Percentiles rank a stretch among this genome's conserved stretches.
Evolutionary conservation across 176 grass and related monocot genomes (phyloP).

Genomic region (Thalia dealbata): DNA sequence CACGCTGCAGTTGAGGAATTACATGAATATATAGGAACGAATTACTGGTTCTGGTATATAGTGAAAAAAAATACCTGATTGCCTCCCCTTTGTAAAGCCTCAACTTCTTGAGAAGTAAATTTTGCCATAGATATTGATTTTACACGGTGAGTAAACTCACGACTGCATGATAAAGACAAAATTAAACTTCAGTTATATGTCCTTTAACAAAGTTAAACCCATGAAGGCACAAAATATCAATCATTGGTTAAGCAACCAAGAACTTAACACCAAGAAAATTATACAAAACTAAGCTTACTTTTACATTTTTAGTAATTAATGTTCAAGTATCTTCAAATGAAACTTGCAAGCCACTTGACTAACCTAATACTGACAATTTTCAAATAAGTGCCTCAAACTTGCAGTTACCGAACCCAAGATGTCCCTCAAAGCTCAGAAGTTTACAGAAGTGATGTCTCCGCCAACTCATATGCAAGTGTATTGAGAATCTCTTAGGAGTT

Average conservation of each 20-base stretch:
- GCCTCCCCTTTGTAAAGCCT: slow-evolving; percentile 72
- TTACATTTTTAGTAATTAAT: neutral
- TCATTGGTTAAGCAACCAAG: neutral
- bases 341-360: neutral
- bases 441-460: neutral
- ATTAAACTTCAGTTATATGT: neutral
- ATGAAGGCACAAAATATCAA: neutral
- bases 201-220: neutral
- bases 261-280: neutral
- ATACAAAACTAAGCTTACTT: neutral
- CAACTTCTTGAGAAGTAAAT: slow-evolving; percentile 63
- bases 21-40: neutral
- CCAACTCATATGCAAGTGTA: neutral
- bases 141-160: slow-evolving; percentile 89
- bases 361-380: neutral
- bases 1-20: slow-evolving; percentile 31
- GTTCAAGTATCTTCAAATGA: neutral
- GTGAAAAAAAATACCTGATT: slow-evolving; percentile 50
- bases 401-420: neutral
- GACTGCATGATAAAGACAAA: slow-evolving; percentile 24
- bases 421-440: neutral
- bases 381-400: neutral
- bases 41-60: neutral
- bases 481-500: neutral
- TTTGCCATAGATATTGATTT: slow-evolving; percentile 84